Evolutionary conservation across 805 yeast species (phyloP), one percentile per base, ranked within the genome.

Genomic region (Clavispora santaluciae): DNA sequence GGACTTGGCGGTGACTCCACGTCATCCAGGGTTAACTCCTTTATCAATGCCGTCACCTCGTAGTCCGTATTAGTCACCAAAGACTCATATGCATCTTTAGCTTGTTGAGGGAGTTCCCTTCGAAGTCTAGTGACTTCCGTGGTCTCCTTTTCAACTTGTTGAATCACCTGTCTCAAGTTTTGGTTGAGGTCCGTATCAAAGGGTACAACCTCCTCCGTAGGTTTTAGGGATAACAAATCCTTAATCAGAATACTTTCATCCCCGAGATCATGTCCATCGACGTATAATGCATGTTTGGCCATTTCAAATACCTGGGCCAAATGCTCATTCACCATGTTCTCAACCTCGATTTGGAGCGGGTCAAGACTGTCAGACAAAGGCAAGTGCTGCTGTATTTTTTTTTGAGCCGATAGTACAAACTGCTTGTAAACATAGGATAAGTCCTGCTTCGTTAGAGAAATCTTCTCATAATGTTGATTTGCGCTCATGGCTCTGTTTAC

Each of bases 171-270:
- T 35, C 91, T 66, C 22, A 86, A 72, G 41, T 68, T 57, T 42
- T 76, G 80, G 57, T 83, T 82, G 43, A 84, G 59, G 15, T 73
- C 79, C 29, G 73, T 61, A 54, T 86, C 91, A 58, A 83, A 84
- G 1, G 90, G 88, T 55, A 83, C 93, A 7, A 79, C 71, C 42
- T 73, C 73, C 42, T 64, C 70, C 29, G 31, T 49, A 5, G 67
- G 60, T 25, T 53, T 50, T 28, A 63, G 45, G 17, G 63, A 47
- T 7, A 68, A 44, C 4, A 62, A 31, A 10, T 59, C 62, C 28
- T 42, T 46, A 11, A 61, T 48, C 9, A 49, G 52, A 40, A 12
- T 30, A 16, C 51, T 49, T 10, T 46, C 57, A 1, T 46, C 44
- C 5, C 64, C 50, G 48, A 68, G 54, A 33, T 70, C 72, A 22